These are phyloP conservation scores for Bipolaris cookei DNA, from an alignment of 2,329 filamentous ascomycete species.

Conservation along the genomic window DNA sequence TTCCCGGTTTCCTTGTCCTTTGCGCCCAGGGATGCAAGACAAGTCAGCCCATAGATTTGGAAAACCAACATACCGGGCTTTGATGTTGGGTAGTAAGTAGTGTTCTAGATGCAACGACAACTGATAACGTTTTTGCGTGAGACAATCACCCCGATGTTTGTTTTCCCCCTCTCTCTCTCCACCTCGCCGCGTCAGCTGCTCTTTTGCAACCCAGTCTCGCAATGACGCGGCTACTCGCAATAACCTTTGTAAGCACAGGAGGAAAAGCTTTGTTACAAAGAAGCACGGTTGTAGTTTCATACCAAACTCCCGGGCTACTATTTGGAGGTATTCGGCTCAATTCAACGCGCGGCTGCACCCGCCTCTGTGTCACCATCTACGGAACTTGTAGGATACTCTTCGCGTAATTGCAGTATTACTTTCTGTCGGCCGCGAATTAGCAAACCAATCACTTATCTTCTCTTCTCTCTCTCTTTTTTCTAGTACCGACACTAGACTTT, in stretches of 20 bases:
- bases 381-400: slow-evolving; percentile 48
- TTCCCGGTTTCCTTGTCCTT: not conserved
- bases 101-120: not conserved
- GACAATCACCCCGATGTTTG: no score
- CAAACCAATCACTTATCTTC: not conserved
- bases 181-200: no score
- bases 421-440: slow-evolving; percentile 44
- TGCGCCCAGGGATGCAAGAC: not conserved
- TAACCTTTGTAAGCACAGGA: no score
- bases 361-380: slow-evolving; percentile 37
- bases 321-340: not conserved
- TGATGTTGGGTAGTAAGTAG: no score
- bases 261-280: no score
- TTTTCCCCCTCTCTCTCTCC: no score
- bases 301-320: no score
- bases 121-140: not conserved
- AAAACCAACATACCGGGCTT: no score
- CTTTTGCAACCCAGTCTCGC: no score
- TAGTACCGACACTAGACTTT: not conserved
- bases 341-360: slow-evolving; percentile 32
- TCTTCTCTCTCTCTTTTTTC: not conserved
- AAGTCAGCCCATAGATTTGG: no score
- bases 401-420: slow-evolving; percentile 55
- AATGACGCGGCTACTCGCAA: no score
- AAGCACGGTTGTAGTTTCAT: no score